Percentiles rank a stretch among this genome's conserved stretches.
Evolutionary conservation across 352 stramenopile genomes (phyloP).

Genomic region (Pythium coloratum): DNA sequence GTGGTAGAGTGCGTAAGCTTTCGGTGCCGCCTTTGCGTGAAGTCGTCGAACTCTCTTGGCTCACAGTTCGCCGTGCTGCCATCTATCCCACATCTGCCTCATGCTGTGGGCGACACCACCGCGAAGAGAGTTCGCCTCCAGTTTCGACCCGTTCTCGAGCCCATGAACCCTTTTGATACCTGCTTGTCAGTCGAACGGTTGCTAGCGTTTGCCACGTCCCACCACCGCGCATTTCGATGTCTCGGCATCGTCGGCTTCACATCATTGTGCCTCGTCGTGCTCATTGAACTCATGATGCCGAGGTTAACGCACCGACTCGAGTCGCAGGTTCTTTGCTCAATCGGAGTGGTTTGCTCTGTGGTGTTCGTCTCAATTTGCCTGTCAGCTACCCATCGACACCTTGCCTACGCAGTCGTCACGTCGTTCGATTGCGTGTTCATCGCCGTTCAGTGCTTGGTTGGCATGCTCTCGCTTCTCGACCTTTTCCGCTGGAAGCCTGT

Average conservation of each 20-base stretch:
- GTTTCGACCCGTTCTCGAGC: not conserved
- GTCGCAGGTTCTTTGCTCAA: not conserved
- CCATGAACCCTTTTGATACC: not conserved
- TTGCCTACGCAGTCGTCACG: not conserved
- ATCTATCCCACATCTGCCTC: not conserved
- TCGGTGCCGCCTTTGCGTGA: slow-evolving; percentile 16
- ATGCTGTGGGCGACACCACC: not conserved
- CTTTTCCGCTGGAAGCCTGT: not conserved
- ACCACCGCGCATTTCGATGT: not conserved
- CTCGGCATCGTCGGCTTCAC: not conserved
- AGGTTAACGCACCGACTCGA: not conserved
- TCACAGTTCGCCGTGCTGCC: not conserved
- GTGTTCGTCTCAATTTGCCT: not conserved
- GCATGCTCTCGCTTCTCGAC: not conserved
- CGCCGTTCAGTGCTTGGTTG: not conserved
- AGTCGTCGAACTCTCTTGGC: too few species aligned
- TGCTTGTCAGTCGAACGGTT: not conserved
- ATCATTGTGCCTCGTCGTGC: not conserved
- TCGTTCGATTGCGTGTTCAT: slow-evolving; percentile 6
- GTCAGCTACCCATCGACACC: not conserved
- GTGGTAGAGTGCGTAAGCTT: slow-evolving; percentile 23
- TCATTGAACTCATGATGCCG: not conserved
- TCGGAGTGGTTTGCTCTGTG: not conserved
- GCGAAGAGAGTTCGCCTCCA: not conserved
- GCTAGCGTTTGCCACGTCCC: not conserved